These are phyloP conservation scores for Rhodamnia rubescens DNA, from an alignment of 345 rosid genomes.

Conservation along the genomic window DNA sequence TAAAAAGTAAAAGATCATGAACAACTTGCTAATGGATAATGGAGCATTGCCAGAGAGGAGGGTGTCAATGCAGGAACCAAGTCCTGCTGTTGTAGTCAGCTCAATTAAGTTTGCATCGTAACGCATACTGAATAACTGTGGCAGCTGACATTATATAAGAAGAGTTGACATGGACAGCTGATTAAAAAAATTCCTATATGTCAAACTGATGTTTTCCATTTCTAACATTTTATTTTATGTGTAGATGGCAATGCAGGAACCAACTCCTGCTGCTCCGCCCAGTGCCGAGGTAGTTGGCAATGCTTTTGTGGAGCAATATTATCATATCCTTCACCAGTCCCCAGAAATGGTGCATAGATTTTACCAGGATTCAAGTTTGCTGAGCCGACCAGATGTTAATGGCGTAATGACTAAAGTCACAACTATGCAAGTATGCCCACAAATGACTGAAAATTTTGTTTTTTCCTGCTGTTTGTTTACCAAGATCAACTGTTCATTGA, in stretches of 20 bases:
- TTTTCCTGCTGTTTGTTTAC: not conserved
- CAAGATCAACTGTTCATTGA: not conserved
- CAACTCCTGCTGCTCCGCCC: constrained; percentile 16
- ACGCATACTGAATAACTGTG: not conserved
- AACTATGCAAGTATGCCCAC: constrained; percentile 43
- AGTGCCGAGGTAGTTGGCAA: constrained; percentile 49
- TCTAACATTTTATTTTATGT: not conserved
- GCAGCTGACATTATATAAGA: not conserved
- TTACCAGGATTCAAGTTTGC: constrained; percentile 56
- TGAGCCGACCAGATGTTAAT: constrained; percentile 44
- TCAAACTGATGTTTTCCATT: not conserved
- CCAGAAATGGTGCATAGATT: constrained; percentile 44
- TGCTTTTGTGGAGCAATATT: constrained; percentile 66
- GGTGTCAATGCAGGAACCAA: not conserved
- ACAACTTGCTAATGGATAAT: not conserved
- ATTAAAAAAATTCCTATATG: not conserved
- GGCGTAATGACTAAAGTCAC: constrained; percentile 48
- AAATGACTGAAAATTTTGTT: not conserved
- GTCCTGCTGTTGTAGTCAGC: not conserved
- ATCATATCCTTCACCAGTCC: constrained; percentile 55
- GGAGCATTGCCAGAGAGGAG: not conserved
- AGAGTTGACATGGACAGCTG: not conserved
- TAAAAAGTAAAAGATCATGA: not conserved
- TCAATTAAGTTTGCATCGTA: not conserved
- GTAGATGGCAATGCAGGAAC: constrained; percentile 57